phyloP scores from a whole-genome alignment of 2,329 filamentous ascomycete genomes.

The Paradendryphiella salina region DNA sequence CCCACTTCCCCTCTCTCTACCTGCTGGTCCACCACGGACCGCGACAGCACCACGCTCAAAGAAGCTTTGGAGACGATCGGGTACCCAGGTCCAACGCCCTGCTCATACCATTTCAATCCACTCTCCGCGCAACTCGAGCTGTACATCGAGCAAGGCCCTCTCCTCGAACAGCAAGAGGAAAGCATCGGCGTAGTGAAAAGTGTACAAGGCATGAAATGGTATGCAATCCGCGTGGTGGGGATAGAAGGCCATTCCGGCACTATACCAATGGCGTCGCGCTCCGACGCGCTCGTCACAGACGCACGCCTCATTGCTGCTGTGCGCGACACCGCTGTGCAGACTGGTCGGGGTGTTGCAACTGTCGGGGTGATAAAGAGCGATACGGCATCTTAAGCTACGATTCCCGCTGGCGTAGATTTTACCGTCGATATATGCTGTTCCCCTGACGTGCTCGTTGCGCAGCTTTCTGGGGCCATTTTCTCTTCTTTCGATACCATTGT shows the following conservation, averaged over 20 bases:
- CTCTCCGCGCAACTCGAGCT: constrained; percentile 78
- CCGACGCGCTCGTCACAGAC: constrained; percentile 42
- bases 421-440: constrained; percentile 38
- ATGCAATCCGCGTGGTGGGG: constrained; percentile 37
- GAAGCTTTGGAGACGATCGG: constrained; percentile 37
- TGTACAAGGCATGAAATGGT: constrained; percentile 75
- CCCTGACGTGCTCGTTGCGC: constrained; percentile 30
- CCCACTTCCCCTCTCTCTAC: constrained; percentile 47
- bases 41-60: constrained; percentile 58
- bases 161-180: constrained; percentile 64
- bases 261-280: constrained; percentile 65
- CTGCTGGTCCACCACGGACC: constrained; percentile 42
- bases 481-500: constrained; percentile 28
- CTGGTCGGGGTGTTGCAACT: constrained; percentile 31
- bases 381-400: constrained; percentile 36
- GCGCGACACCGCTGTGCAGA: constrained; percentile 27
- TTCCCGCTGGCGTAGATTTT: constrained; percentile 34
- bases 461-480: constrained; percentile 28
- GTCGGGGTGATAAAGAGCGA: constrained; percentile 37
- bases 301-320: constrained; percentile 33
- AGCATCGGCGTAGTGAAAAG: constrained; percentile 70
- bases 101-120: constrained; percentile 61
- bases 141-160: constrained; percentile 80
- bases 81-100: constrained; percentile 49
- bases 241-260: constrained; percentile 58